phyloP scores from a whole-genome alignment of 768 basidiomycete genomes.

The Agaricus subrufescens region DNA sequence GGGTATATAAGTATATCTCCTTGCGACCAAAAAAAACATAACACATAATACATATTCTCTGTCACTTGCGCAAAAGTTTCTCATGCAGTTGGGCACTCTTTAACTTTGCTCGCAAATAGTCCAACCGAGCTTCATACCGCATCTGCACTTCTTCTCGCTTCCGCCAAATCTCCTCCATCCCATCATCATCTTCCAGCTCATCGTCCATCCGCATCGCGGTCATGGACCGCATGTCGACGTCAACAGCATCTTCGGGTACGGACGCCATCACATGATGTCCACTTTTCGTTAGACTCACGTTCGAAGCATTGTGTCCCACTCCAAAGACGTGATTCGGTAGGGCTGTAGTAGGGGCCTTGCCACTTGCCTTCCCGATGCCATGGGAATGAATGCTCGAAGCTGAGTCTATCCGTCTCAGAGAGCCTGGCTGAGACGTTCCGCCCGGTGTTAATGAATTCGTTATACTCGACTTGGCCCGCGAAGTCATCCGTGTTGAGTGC shows the following conservation, averaged over 20 bases:
- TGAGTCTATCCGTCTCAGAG: conserved; percentile 53
- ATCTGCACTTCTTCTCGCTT: conserved; percentile 65
- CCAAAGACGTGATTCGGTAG: conserved; percentile 22
- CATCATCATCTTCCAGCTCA: conserved; percentile 49
- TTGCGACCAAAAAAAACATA: conserved; percentile 2
- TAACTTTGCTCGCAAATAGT: conserved; percentile 76
- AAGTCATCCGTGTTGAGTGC: conserved; percentile 31
- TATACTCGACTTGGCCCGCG: conserved; percentile 28
- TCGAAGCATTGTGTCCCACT: conserved; percentile 31
- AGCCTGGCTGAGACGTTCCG: conserved; percentile 28
- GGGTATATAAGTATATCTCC: conserved; percentile 15
- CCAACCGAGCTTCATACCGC: conserved; percentile 72
- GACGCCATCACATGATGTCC: conserved; percentile 42
- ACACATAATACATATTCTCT: conserved; percentile 9
- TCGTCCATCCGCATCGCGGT: conserved; percentile 25
- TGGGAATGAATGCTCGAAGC: conserved; percentile 57
- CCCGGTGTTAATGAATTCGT: conserved; percentile 20
- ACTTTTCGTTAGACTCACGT: conserved; percentile 48
- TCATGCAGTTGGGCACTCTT: conserved; percentile 84
- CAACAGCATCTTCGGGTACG: conserved; percentile 43
- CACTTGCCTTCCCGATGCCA: conserved; percentile 18
- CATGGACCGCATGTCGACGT: conserved; percentile 11
- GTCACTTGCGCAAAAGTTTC: conserved; percentile 62
- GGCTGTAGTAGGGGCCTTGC: conserved; percentile 32
- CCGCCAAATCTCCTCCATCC: conserved; percentile 66